Base-by-base conservation (phyloP, 2,329 filamentous ascomycete species). In the Pseudogymnoascus sp. region DNA sequence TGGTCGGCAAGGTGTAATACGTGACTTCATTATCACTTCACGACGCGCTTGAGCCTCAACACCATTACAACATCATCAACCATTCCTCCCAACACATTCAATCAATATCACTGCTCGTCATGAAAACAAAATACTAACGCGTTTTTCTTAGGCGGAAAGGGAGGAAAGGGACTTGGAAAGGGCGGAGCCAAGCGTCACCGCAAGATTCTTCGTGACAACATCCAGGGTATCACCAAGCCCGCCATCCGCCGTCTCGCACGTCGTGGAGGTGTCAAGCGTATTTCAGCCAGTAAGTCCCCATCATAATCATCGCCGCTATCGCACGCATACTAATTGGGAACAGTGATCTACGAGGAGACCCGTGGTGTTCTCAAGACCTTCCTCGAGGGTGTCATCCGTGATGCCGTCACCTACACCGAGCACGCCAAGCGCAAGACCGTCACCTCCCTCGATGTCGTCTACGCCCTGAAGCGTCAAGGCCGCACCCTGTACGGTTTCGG, bases 221-320 rank as follows among this genome's bases (percentile, higher is more conserved):
- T 97, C 77, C 92, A 97, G 84, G 92, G 92, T 82, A 97, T 97
- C 77, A 97, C 92, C 76, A 97, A 97, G 90, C 92, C 92, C 73
- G 92, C 92, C 74, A 97, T 97, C 81, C 89, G 92, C 75, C 92
- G 92, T 95, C 92, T 97, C 78, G 92, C 92, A 69, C 92, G 92
- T 82, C 92, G 92, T 94, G 92, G 92, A 80, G 92, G 92, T 92
- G 92, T 97, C 85, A 97, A 97, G 91, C 92, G 92, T 96, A 97
- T 97, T 75, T 96, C 92, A 74, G 92, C 92, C 77, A 95, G 87
- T 90, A 85, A 77, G 66, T 68, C 60, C 25, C n/a, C 55, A 27
- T 29, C 15, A 29, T 61, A 58, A 59, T 39, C 25, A 59, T 29
- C 17, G 13, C n/a, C 15, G 12, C 36, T 39, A 29, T 44, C 33